Evolutionary conservation across 176 grass and related monocot species (phyloP), one percentile per base, ranked within the genome.

Genomic region (Triticum dicoccoides): DNA sequence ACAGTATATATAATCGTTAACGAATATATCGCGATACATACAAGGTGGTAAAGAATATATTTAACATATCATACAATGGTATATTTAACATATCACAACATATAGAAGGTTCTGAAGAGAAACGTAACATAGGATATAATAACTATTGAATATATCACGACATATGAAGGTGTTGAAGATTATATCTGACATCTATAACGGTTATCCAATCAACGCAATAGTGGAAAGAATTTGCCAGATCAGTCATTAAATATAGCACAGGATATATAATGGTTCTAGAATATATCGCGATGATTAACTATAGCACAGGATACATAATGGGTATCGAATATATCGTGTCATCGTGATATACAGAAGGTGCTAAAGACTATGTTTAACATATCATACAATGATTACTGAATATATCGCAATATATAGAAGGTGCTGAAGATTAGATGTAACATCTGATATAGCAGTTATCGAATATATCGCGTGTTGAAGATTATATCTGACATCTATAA

Each of bases 401-500:
- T 58, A 32, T 49, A 74, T 74, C 71, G 3, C 23, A 3, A 65
- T 4, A 56, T 65, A 73, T 4, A 85, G 27, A 72, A 80, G 42
- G 9, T 38, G 11, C 0, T 73, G 29, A 51, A 71, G 4, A n/a
- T 52, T 37, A 69, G 6, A 49, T 47, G 47, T 56, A 71, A 37
- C 63, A 83, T 33, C 24, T 18, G 5, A 29, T 3, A 81, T 56
- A 82, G 20, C 21, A 11, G 58, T 56, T 30, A 39, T 38, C 1
- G 4, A 9, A 79, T 79, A 44, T 4, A 73, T 73, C 30, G 10
- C 18, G 7, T 65, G 33, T 0, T 54, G 21, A 80, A 67, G 61
- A 59, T 81, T 33, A 54, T 37, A 44, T 33, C 66, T 62, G 84
- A 44, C 76, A 89, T 71, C 21, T 25, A 38, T 42, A 84, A 33